Base-by-base conservation (phyloP, 345 rosid species). In the Kandelia obovata region DNA sequence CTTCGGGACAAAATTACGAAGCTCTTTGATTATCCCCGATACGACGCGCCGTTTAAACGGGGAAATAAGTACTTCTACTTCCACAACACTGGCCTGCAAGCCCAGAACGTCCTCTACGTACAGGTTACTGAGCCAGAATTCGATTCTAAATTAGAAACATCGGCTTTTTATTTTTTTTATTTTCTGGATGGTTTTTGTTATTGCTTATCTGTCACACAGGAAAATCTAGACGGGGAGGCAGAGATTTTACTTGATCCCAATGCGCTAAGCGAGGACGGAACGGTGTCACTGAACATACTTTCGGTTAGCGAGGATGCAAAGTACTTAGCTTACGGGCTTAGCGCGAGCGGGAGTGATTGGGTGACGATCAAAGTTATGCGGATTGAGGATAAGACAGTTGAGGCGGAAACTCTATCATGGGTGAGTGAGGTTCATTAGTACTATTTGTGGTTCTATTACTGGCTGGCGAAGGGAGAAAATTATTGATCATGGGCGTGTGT, bases 301-400 rank as follows among this genome's bases (percentile, higher is more conserved):
- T 69, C 91, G 20, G 74, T 90, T 0, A 89, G 98, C 53, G 83
- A 87, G 79, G 96, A 96, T 72, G 96, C 86, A 9, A 84, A 84
- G 76, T 86, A 84, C 77, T 62, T 92, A 80, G 92, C 97, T 1
- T 89, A 89, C 65, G 98, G 89, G 32, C 83, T 92, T 64, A 83
- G 98, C 79, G 68, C 90, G 0, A 96, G 96, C 62, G 98, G 98
- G 56, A 96, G 99, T 75, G 99, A 92, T 67, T 96, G 99, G 98
- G 86, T 85, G n/a, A 92, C 88, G 0, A 81, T 95, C 49, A 87
- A 89, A 66, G 86, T 90, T 55, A 84, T 87, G 96, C 79, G 73
- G 17, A 57, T 90, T 62, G 83, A 74, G 66, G 90, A 90, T 63
- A 88, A 80, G 82, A 80, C 49, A 78, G 90, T 78, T 21, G 91